Base-by-base conservation (phyloP, 1,284 basidiomycete species). In the Puccinia polysora region DNA sequence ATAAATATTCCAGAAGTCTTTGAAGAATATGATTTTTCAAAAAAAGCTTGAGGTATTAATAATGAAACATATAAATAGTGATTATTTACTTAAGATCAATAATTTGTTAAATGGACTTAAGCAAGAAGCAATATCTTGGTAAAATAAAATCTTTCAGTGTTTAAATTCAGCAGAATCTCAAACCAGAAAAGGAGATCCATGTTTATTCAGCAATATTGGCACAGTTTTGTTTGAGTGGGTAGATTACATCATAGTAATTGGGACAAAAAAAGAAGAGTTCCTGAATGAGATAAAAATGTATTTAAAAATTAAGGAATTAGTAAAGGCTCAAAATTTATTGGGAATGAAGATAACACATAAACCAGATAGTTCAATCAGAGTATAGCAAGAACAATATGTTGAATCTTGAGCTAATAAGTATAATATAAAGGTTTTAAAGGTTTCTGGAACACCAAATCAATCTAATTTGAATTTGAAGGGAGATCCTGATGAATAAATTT, bases 61-160 rank as follows among this genome's bases (percentile, higher is more conserved):
- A 45, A 34, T 15, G 28, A 7, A 23, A 14, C 40, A 59, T 20
- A 59, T 58, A 28, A 8, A 58, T 43, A 43, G 65, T 38, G 36
- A 65, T 28, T 55, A 45, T 34, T 15, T 32, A 5, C 49, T 63
- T 3, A 53, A 59, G 30, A 15, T 72, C 28, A 34, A 47, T 7
- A 53, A 59, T 7, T 52, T 43, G n/a, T 30, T 72, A 30, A 63
- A 71, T 32, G 68, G 56, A 20, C 60, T 71, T 5, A 38, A 49
- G 20, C 55, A 71, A 52, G 49, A 30, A 34, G 68, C 59, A 20
- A 65, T 15, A 20, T 34, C 34, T n/a, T 71, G 55, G 38, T 63
- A 45, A 15, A 34, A 38, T 20, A 60, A 28, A 23, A 32, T 71
- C 7, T 40, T 28, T 6, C 18, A n/a, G n/a, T 49, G 49, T 5